phyloP scores from a whole-genome alignment of 129 eudicot genomes.

The Solidago caesia region DNA sequence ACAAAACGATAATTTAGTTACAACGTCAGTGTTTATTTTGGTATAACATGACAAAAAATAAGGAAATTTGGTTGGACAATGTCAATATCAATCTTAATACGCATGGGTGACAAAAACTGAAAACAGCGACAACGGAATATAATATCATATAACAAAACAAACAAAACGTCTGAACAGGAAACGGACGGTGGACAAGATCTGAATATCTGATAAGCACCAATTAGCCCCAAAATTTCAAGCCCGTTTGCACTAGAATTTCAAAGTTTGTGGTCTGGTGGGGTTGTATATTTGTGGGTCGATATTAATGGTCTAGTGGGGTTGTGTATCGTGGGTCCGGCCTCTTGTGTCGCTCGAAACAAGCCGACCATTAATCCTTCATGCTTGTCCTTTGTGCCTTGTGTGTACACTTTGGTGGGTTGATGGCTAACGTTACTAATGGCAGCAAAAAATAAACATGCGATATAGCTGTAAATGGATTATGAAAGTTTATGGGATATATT shows the following conservation, averaged over 20 bases:
- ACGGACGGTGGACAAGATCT: conserved; percentile 25
- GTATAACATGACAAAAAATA: not conserved
- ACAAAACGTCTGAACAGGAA: conserved; percentile 10
- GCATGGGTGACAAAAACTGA: conserved; percentile 40
- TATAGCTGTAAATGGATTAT: not conserved
- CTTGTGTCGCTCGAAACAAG: conserved; percentile 7
- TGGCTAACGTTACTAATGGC: not conserved
- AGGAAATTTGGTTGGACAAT: conserved; percentile 5
- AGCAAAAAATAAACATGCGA: not conserved
- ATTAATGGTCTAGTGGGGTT: conserved; percentile 10
- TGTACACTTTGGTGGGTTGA: not conserved
- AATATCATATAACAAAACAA: not conserved
- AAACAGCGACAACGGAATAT: conserved; percentile 11
- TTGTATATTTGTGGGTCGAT: not conserved
- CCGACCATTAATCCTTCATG: conserved; percentile 16
- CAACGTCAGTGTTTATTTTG: not conserved
- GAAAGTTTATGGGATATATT: not conserved
- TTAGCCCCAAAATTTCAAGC: not conserved
- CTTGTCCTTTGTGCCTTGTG: not conserved
- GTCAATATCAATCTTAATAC: conserved; percentile 20
- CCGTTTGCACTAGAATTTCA: no score
- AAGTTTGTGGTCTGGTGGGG: not conserved
- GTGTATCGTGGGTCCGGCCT: conserved; percentile 14
- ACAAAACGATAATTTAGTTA: not conserved
- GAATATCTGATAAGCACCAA: conserved; percentile 5